Evolutionary conservation across 495 filamentous ascomycete genomes (phyloP).

Genomic region (Aspergillus cavernicola): DNA sequence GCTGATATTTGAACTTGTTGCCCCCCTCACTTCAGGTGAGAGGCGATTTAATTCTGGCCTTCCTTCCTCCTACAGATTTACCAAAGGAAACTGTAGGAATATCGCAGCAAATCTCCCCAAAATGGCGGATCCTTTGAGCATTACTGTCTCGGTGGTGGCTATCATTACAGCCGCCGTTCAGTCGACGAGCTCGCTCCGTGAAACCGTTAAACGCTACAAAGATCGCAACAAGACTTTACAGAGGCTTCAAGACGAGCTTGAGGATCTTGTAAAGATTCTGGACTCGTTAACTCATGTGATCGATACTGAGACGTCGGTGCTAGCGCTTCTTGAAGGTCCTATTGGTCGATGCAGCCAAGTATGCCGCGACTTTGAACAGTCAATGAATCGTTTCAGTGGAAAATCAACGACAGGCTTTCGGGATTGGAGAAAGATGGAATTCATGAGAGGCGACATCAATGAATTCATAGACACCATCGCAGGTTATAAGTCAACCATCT

Average conservation of each 20-base stretch:
- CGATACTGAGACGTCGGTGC: neutral
- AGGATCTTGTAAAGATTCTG: slow-evolving; percentile 9
- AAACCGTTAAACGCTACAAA: slow-evolving; percentile 25
- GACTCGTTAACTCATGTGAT: neutral
- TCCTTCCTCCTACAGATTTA: too few species aligned
- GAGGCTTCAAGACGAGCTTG: slow-evolving; percentile 11
- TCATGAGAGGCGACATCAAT: slow-evolving; percentile 17
- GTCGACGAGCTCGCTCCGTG: slow-evolving; percentile 20
- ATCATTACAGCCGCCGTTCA: slow-evolving; percentile 24
- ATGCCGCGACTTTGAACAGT: slow-evolving; percentile 11
- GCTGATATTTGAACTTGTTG: too few species aligned
- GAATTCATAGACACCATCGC: slow-evolving; percentile 14
- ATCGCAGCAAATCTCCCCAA: too few species aligned
- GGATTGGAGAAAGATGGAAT: slow-evolving; percentile 17
- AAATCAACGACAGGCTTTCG: slow-evolving; percentile 12
- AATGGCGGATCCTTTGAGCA: slow-evolving; percentile 28
- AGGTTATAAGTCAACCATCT: slow-evolving; percentile 14
- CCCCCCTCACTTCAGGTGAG: too few species aligned
- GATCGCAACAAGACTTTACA: slow-evolving; percentile 9
- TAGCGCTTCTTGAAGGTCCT: slow-evolving; percentile 11
- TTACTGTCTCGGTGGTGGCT: slow-evolving; percentile 23
- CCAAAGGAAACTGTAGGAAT: too few species aligned
- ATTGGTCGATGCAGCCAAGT: slow-evolving; percentile 13
- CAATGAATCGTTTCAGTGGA: slow-evolving; percentile 9
- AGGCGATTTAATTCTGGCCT: too few species aligned